Conservation (phyloP, 2,329 filamentous ascomycete species). For the Thermochaetoides dissita region DNA sequence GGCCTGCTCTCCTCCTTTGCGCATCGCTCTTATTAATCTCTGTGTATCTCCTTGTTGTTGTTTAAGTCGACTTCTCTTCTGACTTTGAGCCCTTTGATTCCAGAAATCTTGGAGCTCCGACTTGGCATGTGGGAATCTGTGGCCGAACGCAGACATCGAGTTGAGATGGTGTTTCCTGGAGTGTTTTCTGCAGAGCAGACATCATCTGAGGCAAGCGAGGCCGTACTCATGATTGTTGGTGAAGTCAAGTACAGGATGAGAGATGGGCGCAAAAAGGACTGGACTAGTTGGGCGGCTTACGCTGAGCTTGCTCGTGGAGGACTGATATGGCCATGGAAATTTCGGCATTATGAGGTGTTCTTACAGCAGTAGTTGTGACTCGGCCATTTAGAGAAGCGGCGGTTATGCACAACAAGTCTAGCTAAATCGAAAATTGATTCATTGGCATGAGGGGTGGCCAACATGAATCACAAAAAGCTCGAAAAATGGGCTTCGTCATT, state of each 20-base stretch:
- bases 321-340: conserved; percentile 2
- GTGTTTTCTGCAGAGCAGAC: conserved; percentile 1
- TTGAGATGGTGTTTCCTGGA: conserved; percentile 29
- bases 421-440: too few relatives aligned
- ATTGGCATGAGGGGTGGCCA: too few relatives aligned
- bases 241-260: conserved; percentile 2
- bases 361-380: neutral
- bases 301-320: conserved; percentile 2
- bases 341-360: conserved; percentile 5
- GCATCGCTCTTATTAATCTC: too few relatives aligned
- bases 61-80: neutral
- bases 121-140: conserved; percentile 30
- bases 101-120: conserved; percentile 29
- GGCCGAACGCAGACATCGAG: conserved; percentile 25
- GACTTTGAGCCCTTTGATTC: conserved; percentile 1
- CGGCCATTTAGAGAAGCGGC: too few relatives aligned
- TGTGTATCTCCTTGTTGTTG: too few relatives aligned
- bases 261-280: neutral
- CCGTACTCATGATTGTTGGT: conserved; percentile 5
- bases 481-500: too few relatives aligned
- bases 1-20: conserved; percentile 1
- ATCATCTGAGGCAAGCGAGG: neutral
- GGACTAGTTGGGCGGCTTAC: conserved; percentile 4
- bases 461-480: too few relatives aligned
- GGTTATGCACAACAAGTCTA: too few relatives aligned